Evolutionary conservation across 768 basidiomycete species (phyloP).

Genomic region (Hygrocybe punicea): DNA sequence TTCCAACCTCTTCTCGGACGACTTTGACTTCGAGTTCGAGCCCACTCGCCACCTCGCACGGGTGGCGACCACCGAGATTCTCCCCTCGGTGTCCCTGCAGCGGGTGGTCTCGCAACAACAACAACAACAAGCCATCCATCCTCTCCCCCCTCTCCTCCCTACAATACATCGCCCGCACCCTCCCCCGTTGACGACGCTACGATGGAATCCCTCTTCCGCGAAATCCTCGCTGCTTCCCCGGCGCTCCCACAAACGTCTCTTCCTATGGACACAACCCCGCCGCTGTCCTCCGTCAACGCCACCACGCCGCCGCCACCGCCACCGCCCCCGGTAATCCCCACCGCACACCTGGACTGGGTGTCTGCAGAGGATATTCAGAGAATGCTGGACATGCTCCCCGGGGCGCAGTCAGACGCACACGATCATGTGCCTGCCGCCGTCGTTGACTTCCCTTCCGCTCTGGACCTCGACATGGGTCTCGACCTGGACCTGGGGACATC

Average conservation of each 20-base stretch:
- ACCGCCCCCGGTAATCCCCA: conserved; percentile 7
- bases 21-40: conserved; percentile 40
- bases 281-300: conserved; percentile 14
- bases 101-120: conserved; percentile 60
- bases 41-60: conserved; percentile 98
- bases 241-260: conserved; percentile 20
- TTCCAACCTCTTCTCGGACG: conserved; percentile 33
- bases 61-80: conserved; percentile 78
- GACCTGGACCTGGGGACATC: neutral
- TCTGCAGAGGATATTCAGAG: conserved; percentile 59
- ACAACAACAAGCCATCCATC: neutral
- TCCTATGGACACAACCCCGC: conserved; percentile 24
- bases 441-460: conserved; percentile 5
- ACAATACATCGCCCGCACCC: conserved; percentile 17
- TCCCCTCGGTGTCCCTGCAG: conserved; percentile 81
- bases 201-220: conserved; percentile 67
- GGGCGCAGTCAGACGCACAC: conserved; percentile 17
- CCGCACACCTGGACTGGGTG: conserved; percentile 29
- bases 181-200: conserved; percentile 51
- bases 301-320: conserved; percentile 11
- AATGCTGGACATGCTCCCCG: conserved; percentile 53
- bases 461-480: conserved; percentile 4
- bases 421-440: neutral
- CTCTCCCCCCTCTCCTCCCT: neutral
- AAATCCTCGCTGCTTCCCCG: conserved; percentile 60